Base-by-base conservation (phyloP, 352 stramenopile species). In the Globisporangium perplexum region DNA sequence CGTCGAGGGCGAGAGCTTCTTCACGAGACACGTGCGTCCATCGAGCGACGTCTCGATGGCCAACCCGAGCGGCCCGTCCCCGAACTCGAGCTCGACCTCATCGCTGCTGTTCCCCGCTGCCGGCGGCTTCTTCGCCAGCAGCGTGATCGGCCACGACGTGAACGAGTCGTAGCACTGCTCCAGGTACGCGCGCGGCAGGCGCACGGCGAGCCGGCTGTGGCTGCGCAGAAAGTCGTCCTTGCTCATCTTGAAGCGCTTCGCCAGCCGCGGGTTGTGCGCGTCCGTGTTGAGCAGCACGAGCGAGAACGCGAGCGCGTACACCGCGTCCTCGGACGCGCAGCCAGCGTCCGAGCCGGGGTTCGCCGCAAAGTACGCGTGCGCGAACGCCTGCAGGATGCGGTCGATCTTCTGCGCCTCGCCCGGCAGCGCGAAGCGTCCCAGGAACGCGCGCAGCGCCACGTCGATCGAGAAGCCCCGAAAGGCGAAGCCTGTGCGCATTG, bases 361-460 rank as follows among this genome's bases (percentile, higher is more conserved):
- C 24, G 70, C 74, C 1, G 46, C 31, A 50, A 77, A 85, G 46
- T 83, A 93, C 7, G 82, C 69, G 28, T 72, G 81, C 20, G 79
- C 77, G 36, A 93, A 90, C 7, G 82, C 82, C 45, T 93, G 75
- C 3, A 93, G 63, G 53, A 93, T 85, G n/a, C 82, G 75, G 63
- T 93, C 82, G 45, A 93, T 93, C 57, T 93, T 90, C 63, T 93
- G 82, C 31, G 82, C 82, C 63, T 93, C 82, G 45, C 73, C 68
- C 4, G 79, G 79, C 46, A 90, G 57, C 50, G 78, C 68, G 49
- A 93, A 90, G 35, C 76, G 72, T 33, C 75, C 72, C 4, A 93
- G 69, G 47, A 79, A 93, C n/a, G 89, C 68, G 14, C 82, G 77
- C 30, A 93, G 63, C 22, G 75, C 65, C 5, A 93, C 65, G 38